Evolutionary conservation across 2,329 filamentous ascomycete genomes (phyloP), one percentile per base, ranked within the genome.

Genomic region (Neonectria magnoliae): DNA sequence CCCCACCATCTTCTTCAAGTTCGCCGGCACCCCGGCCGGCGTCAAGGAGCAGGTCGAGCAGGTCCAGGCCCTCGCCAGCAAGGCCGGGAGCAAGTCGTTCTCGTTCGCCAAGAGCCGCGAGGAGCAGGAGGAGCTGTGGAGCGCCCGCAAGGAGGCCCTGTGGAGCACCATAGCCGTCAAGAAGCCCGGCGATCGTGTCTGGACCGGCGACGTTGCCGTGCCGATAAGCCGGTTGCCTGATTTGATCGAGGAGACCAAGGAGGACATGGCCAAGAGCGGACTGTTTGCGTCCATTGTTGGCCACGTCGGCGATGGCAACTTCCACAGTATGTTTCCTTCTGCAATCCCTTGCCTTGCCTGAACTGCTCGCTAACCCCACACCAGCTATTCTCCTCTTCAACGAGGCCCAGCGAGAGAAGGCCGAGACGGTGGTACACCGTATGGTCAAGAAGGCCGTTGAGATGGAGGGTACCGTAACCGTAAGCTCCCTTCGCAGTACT

Each of bases 401-500:
- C 62, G 87, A 92, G n/a, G 80, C 84, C 22, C 89, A 95, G 77
- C 86, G 90, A 69, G 80, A 83, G 62, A 85, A 87, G 59, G 91
- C 91, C 2, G 91, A 93, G 74, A 84, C 85, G 44, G 82, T 95
- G 27, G 91, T 96, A 27, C 91, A 94, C 76, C 85, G 89, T 62
- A 96, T 96, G 93, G 92, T 95, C 60, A 94, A 94, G 85, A 85
- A 91, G 66, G 93, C 93, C 0, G 89, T 97, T 53, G 91, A 93
- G 80, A 87, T 94, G 82, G 93, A 96, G 79, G 93, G 93, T 9
- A 96, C 93, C 0, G 92, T 94, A 1, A 94, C 93, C 13, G 85
- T 87, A 73, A 73, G 83, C 74, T 22, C 22, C 31, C 25, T 16
- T 20, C 13, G 8, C 29, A 13, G 11, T 7, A 33, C 9, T 18